phyloP scores from a whole-genome alignment of 2,329 filamentous ascomycete species.

The Diaporthe sp. region DNA sequence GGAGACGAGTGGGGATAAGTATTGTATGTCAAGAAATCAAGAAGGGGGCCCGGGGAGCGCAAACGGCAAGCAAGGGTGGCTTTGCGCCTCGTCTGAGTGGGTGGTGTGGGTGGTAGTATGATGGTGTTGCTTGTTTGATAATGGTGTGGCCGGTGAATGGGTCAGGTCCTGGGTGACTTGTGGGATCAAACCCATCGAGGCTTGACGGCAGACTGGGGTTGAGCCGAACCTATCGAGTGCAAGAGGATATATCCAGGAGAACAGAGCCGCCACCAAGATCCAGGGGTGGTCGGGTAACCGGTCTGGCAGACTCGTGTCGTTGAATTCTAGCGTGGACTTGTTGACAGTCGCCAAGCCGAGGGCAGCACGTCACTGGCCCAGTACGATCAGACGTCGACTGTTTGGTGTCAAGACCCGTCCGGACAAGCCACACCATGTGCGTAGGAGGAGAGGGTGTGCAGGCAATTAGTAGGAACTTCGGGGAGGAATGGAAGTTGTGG shows the following conservation, averaged over 20 bases:
- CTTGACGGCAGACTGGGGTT: not conserved
- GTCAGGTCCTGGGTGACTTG: slow-evolving; percentile 16
- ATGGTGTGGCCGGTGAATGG: slow-evolving; percentile 28
- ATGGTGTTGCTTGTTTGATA: slow-evolving; percentile 2
- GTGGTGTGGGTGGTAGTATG: slow-evolving; percentile 6
- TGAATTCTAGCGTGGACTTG: slow-evolving; percentile 18
- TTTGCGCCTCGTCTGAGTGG: slow-evolving; percentile 18
- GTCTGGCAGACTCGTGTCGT: slow-evolving; percentile 35
- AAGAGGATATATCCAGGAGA: not conserved
- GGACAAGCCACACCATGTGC: slow-evolving; percentile 38
- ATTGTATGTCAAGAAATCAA: not conserved
- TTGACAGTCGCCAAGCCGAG: slow-evolving; percentile 7
- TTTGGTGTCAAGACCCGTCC: slow-evolving; percentile 31
- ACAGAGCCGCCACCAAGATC: not conserved
- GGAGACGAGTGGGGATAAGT: slow-evolving; percentile 3
- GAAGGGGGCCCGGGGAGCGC: no score
- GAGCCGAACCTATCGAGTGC: not conserved
- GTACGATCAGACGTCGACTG: slow-evolving; percentile 6
- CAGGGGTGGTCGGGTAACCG: slow-evolving; percentile 31
- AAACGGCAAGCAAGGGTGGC: slow-evolving; percentile 26
- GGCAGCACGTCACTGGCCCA: not conserved
- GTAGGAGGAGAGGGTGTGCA: slow-evolving; percentile 23
- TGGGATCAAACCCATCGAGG: not conserved
- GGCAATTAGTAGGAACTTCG: not conserved
- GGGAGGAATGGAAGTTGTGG: not conserved